A percentile compares a stretch with the other conserved stretches of the same genome.
phyloP scores from a whole-genome alignment of 768 basidiomycete genomes.

The Suillus alpinus region DNA sequence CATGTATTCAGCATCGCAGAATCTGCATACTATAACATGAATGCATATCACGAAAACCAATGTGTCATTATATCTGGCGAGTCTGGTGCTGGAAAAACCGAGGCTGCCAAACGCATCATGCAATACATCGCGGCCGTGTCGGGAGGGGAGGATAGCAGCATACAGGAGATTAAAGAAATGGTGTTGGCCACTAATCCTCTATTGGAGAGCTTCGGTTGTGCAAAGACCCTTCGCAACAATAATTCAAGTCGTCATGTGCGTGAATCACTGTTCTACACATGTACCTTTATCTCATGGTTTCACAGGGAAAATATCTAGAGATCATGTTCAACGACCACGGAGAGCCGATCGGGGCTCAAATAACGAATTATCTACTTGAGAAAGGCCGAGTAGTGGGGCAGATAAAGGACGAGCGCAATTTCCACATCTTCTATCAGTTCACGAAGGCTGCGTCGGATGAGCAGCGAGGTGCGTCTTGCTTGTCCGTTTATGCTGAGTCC shows the following conservation, averaged over 20 bases:
- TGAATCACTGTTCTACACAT: conserved; percentile 10
- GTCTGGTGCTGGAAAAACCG: conserved; percentile 98
- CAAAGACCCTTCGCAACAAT: conserved; percentile 97
- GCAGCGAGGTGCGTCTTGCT: conserved; percentile 68
- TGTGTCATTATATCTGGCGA: conserved; percentile 99
- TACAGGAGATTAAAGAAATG: conserved; percentile 99
- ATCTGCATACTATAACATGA: conserved; percentile 98
- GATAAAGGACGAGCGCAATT: conserved; percentile 93
- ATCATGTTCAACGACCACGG: conserved; percentile 97
- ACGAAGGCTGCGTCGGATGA: conserved; percentile 91
- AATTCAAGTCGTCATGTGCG: conserved; percentile 97
- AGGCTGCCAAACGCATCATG: conserved; percentile 99
- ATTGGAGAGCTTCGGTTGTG: conserved; percentile 97
- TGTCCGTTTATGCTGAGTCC: not conserved
- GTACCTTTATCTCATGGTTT: conserved; percentile 8
- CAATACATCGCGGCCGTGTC: conserved; percentile 98
- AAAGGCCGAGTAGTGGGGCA: conserved; percentile 97
- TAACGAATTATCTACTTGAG: conserved; percentile 97
- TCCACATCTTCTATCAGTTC: conserved; percentile 99
- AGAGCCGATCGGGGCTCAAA: conserved; percentile 95
- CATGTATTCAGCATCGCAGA: conserved; percentile 99
- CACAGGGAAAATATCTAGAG: conserved; percentile 95
- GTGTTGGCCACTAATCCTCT: conserved; percentile 97
- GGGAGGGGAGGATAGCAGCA: conserved; percentile 82
- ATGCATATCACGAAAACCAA: conserved; percentile 98